Conservation (phyloP, 805 yeast genomes). For the Zygoascus bituminiphila region DNA sequence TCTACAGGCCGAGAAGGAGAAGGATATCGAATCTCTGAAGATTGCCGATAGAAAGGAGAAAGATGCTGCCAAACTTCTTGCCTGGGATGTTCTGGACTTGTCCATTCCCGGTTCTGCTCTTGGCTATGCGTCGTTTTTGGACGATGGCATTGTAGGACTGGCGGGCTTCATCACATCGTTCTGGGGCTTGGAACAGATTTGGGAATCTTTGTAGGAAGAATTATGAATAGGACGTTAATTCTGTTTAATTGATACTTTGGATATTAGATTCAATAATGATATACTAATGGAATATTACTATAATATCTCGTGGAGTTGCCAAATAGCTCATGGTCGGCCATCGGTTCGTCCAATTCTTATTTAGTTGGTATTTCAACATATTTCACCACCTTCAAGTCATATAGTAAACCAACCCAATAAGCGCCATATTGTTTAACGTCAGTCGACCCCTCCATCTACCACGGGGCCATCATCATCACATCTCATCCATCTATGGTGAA, state of each 20-base stretch:
- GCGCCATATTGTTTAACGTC: too few relatives aligned
- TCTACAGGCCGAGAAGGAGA: conserved; percentile 33
- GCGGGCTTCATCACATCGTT: conserved; percentile 79
- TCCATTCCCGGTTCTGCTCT: conserved; percentile 68
- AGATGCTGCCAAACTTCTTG: conserved; percentile 50
- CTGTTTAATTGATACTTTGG: too few relatives aligned
- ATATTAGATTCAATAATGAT: too few relatives aligned
- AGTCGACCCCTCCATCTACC: too few relatives aligned
- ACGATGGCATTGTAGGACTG: conserved; percentile 74
- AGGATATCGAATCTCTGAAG: conserved; percentile 31
- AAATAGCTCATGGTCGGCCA: too few relatives aligned
- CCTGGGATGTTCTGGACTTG: conserved; percentile 71
- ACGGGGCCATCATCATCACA: neutral
- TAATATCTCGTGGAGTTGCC: too few relatives aligned
- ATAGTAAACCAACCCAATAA: too few relatives aligned
- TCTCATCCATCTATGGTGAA: neutral
- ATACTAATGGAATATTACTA: too few relatives aligned
- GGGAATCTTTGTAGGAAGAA: conserved; percentile 35
- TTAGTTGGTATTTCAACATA: too few relatives aligned
- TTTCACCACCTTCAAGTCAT: too few relatives aligned
- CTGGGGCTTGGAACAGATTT: conserved; percentile 65
- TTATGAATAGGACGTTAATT: neutral
- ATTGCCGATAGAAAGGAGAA: conserved; percentile 38
- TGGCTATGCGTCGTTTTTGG: conserved; percentile 42
- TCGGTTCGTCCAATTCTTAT: too few relatives aligned